Evolutionary conservation across 2,329 filamentous ascomycete species (phyloP).

Genomic region (Fusarium sp.): DNA sequence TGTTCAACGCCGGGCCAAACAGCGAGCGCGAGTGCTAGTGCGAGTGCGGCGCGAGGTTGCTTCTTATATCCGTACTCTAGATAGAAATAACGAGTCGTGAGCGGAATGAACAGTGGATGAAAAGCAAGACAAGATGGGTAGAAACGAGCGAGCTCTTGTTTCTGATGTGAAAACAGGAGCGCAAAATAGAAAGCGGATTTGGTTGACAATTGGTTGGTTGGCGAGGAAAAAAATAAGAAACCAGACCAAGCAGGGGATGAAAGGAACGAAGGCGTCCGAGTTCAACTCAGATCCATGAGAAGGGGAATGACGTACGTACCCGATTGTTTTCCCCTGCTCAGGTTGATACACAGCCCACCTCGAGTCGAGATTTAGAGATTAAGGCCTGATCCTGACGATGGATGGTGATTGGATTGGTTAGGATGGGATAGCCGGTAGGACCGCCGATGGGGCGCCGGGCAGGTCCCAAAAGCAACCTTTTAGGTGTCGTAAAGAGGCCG

Average conservation of each 20-base stretch:
- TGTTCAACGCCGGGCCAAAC: slow-evolving; percentile 14
- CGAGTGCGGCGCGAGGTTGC: neutral
- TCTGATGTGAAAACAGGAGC: neutral
- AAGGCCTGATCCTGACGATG: slow-evolving; percentile 9
- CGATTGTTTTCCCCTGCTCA: slow-evolving; percentile 16
- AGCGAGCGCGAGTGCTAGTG: neutral
- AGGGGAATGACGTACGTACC: slow-evolving; percentile 23
- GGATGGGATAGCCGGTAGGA: neutral
- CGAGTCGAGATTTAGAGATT: slow-evolving; percentile 29
- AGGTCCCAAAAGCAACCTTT: slow-evolving; percentile 10
- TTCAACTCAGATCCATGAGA: slow-evolving; percentile 1
- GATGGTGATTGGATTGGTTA: neutral
- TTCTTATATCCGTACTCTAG: slow-evolving; percentile 27
- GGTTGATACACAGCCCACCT: slow-evolving; percentile 30
- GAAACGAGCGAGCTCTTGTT: no score
- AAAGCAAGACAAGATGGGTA: slow-evolving; percentile 32
- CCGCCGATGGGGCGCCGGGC: slow-evolving; percentile 8
- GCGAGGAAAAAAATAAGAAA: slow-evolving; percentile 2
- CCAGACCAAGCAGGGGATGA: slow-evolving; percentile 11
- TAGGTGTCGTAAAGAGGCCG: slow-evolving; percentile 2
- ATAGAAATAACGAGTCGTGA: slow-evolving; percentile 8
- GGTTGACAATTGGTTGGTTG: slow-evolving; percentile 2
- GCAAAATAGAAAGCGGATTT: neutral
- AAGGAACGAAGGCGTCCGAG: slow-evolving; percentile 22
- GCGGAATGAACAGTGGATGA: slow-evolving; percentile 10